Evolutionary conservation across 2,329 filamentous ascomycete genomes (phyloP).

Genomic region (Geosmithia putterillii): DNA sequence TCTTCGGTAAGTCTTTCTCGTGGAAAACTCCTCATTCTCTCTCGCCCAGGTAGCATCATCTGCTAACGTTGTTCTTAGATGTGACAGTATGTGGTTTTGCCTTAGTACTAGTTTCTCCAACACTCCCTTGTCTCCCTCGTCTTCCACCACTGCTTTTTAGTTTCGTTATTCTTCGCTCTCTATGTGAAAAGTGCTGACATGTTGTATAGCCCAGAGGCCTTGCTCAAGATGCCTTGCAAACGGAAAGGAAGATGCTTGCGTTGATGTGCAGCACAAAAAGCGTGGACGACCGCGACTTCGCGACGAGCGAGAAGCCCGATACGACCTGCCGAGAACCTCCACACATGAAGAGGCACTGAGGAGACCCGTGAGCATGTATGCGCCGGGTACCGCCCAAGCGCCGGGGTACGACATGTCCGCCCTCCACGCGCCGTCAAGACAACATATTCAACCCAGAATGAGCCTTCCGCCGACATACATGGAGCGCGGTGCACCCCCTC

Average conservation of each 20-base stretch:
- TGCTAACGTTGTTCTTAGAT: conserved; percentile 37
- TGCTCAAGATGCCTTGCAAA: conserved; percentile 68
- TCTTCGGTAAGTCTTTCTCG: conserved; percentile 40
- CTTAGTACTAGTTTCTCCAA: too few relatives aligned
- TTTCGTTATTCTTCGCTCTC: too few relatives aligned
- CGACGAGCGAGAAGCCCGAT: conserved; percentile 54
- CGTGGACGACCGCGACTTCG: conserved; percentile 65
- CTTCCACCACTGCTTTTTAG: neutral
- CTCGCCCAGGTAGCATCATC: neutral
- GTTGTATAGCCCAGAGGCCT: conserved; percentile 54
- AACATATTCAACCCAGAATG: neutral
- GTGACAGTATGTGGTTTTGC: conserved; percentile 45
- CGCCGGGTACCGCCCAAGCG: conserved; percentile 27
- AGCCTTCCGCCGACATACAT: neutral
- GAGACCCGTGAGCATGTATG: conserved; percentile 38
- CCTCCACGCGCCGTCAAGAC: neutral
- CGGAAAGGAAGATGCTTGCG: conserved; percentile 68
- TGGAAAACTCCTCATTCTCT: neutral
- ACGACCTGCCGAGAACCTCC: conserved; percentile 36
- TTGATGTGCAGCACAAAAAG: conserved; percentile 81
- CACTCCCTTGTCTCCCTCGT: neutral
- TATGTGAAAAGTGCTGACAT: conserved; percentile 17
- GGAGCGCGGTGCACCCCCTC: neutral
- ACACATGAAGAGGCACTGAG: conserved; percentile 32
- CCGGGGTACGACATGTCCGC: conserved; percentile 25